Evolutionary conservation across 2,329 filamentous ascomycete genomes (phyloP), one percentile per base, ranked within the genome.

Genomic region (Cadophora gregata): DNA sequence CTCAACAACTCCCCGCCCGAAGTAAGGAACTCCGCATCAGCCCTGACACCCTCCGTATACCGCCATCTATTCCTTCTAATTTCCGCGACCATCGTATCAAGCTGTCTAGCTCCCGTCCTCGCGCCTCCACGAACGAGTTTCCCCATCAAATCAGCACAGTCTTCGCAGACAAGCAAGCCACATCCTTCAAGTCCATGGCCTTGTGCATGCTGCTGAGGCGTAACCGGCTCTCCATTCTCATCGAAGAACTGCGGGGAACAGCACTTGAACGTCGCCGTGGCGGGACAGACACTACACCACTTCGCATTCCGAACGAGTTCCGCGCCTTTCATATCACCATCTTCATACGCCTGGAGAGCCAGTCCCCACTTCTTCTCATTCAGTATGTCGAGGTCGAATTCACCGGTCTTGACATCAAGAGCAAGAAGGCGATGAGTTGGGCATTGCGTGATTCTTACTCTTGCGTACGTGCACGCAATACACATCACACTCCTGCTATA

Each of bases 201-300:
- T 65, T 29, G 0, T 31, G 16, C 9, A 31, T 42, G 38, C 38
- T 42, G 38, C 38, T 42, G 38, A 42, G 38, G 12, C 1, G 38
- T 16, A 2, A 42, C 31, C 16, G 31, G 25, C 29, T 53, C 59
- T 12, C 59, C 59, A 14, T 62, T 24, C 16, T 50, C 59, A n/a
- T 63, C 61, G 19, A 59, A 56, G 27, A n/a, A 38, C 12, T 58
- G 63, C 0, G 63, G 58, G 6, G 47, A n/a, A 24, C 58, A 66
- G 27, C 70, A 75, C 27, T 56, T 50, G 19, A 50, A 63, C 8
- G 60, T 64, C 1, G 74, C 75, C 0, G 70, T 62, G 0, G 65
- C 61, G 1, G 72, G 67, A 50, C 75, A 77, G 31, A 77, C 65
- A 9, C 61, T 56, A 59, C 75, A 77, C 71, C 71, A 75, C 38